A percentile compares a stretch with the other conserved stretches of the same genome.
phyloP scores from a whole-genome alignment of 495 filamentous ascomycete species.

The Xylaria grammica region DNA sequence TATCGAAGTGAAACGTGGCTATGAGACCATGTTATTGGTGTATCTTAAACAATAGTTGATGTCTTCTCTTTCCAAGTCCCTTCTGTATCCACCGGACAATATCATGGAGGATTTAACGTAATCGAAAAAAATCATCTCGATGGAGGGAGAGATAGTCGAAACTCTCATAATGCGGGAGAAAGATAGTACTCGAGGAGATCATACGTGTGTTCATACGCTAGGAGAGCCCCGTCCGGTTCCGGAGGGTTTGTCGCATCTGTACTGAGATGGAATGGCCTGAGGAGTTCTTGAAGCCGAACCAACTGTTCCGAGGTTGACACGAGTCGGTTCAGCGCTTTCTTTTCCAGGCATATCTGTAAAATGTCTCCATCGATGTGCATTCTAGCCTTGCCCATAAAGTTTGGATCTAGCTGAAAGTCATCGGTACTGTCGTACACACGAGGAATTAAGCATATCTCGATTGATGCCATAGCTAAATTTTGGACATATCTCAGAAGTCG shows the following conservation, averaged over 20 bases:
- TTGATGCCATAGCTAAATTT: constrained; percentile 51
- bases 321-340: constrained; percentile 51
- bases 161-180: constrained; percentile 45
- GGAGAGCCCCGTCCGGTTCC: neutral
- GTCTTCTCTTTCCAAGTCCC: too few relatives aligned
- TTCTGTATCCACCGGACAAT: too few relatives aligned
- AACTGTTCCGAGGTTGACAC: constrained; percentile 33
- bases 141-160: too few relatives aligned
- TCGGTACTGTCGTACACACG: neutral
- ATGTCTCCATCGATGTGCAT: constrained; percentile 76
- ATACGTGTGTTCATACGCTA: constrained; percentile 48
- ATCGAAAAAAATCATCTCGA: too few relatives aligned
- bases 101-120: too few relatives aligned
- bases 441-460: neutral
- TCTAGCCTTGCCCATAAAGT: constrained; percentile 36
- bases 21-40: too few relatives aligned
- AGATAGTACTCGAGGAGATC: constrained; percentile 53
- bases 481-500: constrained; percentile 67
- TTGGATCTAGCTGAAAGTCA: constrained; percentile 33
- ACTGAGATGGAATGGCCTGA: constrained; percentile 44
- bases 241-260: neutral
- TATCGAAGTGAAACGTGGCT: too few relatives aligned
- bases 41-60: too few relatives aligned
- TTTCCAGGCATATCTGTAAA: constrained; percentile 58
- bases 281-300: constrained; percentile 37